A percentile compares a stretch with the other conserved stretches of the same genome.
Evolutionary conservation across 208 protist species (phyloP).

Genomic region (Trypanosoma cruzi): DNA sequence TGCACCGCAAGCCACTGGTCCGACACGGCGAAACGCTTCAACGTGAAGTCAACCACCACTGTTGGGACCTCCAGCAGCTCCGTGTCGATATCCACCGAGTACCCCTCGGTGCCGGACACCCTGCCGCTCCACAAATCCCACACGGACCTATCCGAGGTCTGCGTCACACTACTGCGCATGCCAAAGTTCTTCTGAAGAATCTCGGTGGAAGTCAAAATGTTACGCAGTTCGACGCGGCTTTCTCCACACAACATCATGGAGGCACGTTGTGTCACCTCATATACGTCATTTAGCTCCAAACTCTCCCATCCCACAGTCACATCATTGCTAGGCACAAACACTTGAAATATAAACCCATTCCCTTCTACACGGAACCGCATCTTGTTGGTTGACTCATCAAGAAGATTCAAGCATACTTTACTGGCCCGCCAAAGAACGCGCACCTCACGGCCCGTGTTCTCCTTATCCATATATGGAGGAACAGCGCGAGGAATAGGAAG

Average conservation of each 20-base stretch:
- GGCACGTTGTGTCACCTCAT: conserved; percentile 38
- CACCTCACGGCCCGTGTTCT: conserved; percentile 1
- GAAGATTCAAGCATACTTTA: conserved; percentile 17
- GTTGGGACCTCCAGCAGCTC: conserved; percentile 49
- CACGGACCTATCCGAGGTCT: neutral
- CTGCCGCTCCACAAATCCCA: neutral
- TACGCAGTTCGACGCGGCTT: conserved; percentile 50
- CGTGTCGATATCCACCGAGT: neutral
- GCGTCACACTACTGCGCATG: conserved; percentile 26
- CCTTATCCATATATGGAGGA: neutral
- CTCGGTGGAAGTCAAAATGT: conserved; percentile 53
- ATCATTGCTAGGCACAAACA: conserved; percentile 20
- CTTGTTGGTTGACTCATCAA: conserved; percentile 9
- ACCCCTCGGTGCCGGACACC: neutral
- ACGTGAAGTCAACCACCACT: conserved; percentile 74
- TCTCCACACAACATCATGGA: conserved; percentile 58
- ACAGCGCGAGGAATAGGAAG: neutral
- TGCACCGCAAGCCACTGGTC: conserved; percentile 85
- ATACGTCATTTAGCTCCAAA: conserved; percentile 61
- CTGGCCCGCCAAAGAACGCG: conserved; percentile 22
- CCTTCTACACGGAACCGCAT: conserved; percentile 26
- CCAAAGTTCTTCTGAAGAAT: conserved; percentile 58
- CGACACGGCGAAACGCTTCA: conserved; percentile 82
- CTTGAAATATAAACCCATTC: conserved; percentile 13
- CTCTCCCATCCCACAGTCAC: conserved; percentile 50